Evolutionary conservation across 2,329 filamentous ascomycete species (phyloP), one percentile per base, ranked within the genome.

Genomic region (Arthrobotrys megalospora): DNA sequence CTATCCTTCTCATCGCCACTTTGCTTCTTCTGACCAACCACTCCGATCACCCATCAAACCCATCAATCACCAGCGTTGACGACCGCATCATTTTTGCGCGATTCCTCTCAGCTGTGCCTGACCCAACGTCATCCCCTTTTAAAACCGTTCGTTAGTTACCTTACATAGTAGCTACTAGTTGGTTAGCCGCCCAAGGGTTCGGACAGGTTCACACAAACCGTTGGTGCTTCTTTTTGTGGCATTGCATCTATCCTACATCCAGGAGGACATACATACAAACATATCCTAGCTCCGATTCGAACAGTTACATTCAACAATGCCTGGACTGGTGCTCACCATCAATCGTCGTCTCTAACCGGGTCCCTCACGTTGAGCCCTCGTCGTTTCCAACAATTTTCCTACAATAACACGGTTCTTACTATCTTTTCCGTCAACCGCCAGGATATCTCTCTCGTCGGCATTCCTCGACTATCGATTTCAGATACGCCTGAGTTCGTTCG

Each of bases 381-480:
- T 53, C 11, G 38, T 43, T 43, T 47, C 16, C 8, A 16, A 21
- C 52, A 6, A 16, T 52, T 52, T 53, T 32, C 7, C 63, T 12
- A 34, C 41, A 36, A n/a, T 34, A 36, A 41, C 43, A 38, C 43
- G 38, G 36, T 19, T 55, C 34, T 55, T 55, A 7, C 32, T 55
- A 43, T 43, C 36, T 32, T 55, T 65, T 34, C 19, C n/a, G n/a
- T 12, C 16, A 2, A n/a, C 43, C 3, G 19, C 32, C 52, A 58
- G 52, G 52, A 43, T 43, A 41, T 43, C 38, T 21, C 38, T 58
- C 38, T 12, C 50, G 3, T 36, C 36, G 50, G 24, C 65, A 76
- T 76, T 65, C 72, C 72, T 69, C 58, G 63, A 63, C 72, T 70
- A 76, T 76, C 72, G 55, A 64, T 65, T 69, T 50, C 53, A 58